Evolutionary conservation across 768 basidiomycete genomes (phyloP), one percentile per base, ranked within the genome.

Genomic region (Calocybe gangraenosa): DNA sequence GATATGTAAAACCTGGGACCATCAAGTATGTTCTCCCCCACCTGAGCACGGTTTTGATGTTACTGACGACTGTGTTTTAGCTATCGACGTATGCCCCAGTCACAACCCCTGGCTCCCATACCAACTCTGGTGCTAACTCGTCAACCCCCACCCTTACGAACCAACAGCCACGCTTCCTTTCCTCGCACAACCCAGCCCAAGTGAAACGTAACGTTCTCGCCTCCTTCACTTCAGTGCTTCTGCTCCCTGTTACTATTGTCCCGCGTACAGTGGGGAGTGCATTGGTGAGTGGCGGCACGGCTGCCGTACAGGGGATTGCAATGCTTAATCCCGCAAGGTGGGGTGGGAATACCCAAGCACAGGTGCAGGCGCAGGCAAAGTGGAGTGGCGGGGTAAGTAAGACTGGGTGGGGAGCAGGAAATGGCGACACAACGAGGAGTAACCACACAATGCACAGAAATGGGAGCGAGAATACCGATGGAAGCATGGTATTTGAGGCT

Each of bases 221-320:
- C 0, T 89, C 92, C 0, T 98, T 99, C 63, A 88, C 89, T 2
- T 84, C 89, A 49, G 77, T 92, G 1, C 81, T 99, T 5, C 70
- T 98, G 0, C 71, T 98, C 0, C 95, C 96, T 0, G 96, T 99
- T 14, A 96, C 94, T 1, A 95, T 98, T 60, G 93, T 98, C 2
- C 95, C 95, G 0, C 81, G 88, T 11, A 79, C 81, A 0, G 83
- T 85, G 14, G 80, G 81, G 11, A 82, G 78, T 10, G 83, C 75
- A 0, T 64, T 84, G 23, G 76, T 82, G 40, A 82, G 84, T 0
- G 87, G 87, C 2, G 81, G 86, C 0, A 79, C 69, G 2, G 87
- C 82, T 7, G 87, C 91, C 2, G 90, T 82, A 2, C 85, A 84
- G 46, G 92, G 92, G 1, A 83, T 93, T 30, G 70, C 84, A 0